Evolutionary conservation across 345 rosid species (phyloP), one percentile per base, ranked within the genome.

Genomic region (Hypericum androsaemum): DNA sequence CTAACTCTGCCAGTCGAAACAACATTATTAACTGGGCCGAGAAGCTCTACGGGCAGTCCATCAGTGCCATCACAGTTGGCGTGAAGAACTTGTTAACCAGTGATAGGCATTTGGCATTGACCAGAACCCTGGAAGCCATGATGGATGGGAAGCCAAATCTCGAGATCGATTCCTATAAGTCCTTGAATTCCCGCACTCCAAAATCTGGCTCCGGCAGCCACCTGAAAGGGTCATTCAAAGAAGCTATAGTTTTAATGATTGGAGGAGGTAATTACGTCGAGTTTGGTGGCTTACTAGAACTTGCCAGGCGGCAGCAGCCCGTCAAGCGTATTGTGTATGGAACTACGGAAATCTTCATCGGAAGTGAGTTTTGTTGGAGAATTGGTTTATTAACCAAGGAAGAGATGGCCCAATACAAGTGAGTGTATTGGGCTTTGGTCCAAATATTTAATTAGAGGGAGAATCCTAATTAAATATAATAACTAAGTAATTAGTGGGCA

Each of bases 1-100:
- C 95, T 10, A 94, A 79, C 59, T 78, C 97, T 42, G 95, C 94
- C 0, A 86, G 94, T 68, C 74, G 94, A 75, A 88, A 70, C 68
- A 88, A 94, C 77, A 85, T 94, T 69, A 97, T 88, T 50, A 97
- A 94, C 73, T 94, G 99, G 97, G 99, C 99, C 2, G 97, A 82
- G 74, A 88, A 85, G 60, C 83, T 88, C 13, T 94, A 94, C 37
- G 99, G 97, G 59, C 97, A 85, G 58, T 92, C 96, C 12, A 69
- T 94, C 32, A 81, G 97, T 63, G 99, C 95, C 6, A 94, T 94
- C 47, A 88, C 99, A 0, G 97, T 97, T 14, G 99, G 99, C 62
- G 88, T 94, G 69, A 94, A 88, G 75, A 94, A 94, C 68, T 78
- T 94, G 41, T 69, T 94, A 36, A 79, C 97, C 14, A 76, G 77